These are phyloP conservation scores for Euphorbia peplus DNA, from an alignment of 345 rosid species.

Conservation along the genomic window DNA sequence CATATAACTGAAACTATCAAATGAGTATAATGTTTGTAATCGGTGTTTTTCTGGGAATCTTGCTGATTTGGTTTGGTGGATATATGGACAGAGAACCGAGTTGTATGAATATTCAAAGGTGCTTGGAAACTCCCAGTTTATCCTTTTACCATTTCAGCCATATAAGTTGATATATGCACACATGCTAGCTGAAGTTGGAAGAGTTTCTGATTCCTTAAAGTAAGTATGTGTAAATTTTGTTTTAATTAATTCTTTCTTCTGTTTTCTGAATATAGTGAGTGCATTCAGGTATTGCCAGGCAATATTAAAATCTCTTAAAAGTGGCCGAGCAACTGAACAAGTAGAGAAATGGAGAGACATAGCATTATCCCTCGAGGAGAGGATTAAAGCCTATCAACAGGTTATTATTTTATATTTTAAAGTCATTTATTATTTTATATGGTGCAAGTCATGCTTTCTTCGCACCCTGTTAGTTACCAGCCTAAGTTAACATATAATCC, in stretches of 20 bases:
- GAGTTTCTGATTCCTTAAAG: constrained; percentile 85
- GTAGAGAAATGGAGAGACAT: constrained; percentile 64
- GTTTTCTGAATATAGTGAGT: constrained; percentile 28
- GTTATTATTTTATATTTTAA: constrained; percentile 22
- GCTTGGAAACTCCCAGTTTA: constrained; percentile 93
- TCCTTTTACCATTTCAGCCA: constrained; percentile 85
- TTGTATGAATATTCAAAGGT: constrained; percentile 91
- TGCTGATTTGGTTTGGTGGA: constrained; percentile 25
- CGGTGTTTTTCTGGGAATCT: background rate
- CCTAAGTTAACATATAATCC: constrained; percentile 14
- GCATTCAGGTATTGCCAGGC: constrained; percentile 74
- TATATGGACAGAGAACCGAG: constrained; percentile 85
- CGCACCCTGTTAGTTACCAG: background rate
- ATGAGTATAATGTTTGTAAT: background rate
- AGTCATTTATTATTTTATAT: background rate
- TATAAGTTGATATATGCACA: constrained; percentile 92
- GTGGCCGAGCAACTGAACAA: constrained; percentile 65
- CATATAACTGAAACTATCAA: background rate
- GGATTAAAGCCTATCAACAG: constrained; percentile 73
- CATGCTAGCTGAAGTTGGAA: constrained; percentile 98
- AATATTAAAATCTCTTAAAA: constrained; percentile 56
- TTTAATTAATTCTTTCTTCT: constrained; percentile 17
- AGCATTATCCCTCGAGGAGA: constrained; percentile 62
- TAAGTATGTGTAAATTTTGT: constrained; percentile 37
- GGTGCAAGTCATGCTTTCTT: background rate